Conservation (phyloP, 169 alveolate species). For the Eimeria brunetti region DNA sequence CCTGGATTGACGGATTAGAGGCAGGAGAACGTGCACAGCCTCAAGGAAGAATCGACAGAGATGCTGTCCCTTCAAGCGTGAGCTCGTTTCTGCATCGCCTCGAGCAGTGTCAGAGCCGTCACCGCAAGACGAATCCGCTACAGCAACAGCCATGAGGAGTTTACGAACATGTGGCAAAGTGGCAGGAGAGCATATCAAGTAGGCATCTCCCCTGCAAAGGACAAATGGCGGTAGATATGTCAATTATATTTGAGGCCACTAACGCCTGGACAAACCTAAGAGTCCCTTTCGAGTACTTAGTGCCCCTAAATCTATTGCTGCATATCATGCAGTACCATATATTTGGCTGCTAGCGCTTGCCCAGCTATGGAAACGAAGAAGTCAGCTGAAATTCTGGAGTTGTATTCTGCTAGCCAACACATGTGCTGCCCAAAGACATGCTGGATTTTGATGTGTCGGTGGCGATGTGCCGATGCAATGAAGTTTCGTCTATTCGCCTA, state of each 20-base stretch:
- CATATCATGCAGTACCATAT: background rate
- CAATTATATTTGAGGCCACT: background rate
- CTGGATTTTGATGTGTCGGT: background rate
- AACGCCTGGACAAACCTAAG: background rate
- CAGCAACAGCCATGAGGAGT: slow-evolving; percentile 41
- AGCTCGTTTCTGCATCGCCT: slow-evolving; percentile 21
- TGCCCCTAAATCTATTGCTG: background rate
- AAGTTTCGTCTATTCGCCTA: background rate
- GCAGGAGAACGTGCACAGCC: slow-evolving; percentile 65
- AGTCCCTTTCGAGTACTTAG: background rate
- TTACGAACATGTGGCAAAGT: slow-evolving; percentile 29
- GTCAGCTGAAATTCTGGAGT: background rate
- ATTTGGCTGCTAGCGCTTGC: background rate
- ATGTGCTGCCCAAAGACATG: background rate
- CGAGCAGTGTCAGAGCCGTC: background rate
- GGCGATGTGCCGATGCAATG: background rate
- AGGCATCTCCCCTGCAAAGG: slow-evolving; percentile 77
- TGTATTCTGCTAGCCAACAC: background rate
- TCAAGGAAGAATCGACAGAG: slow-evolving; percentile 78
- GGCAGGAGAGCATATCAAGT: slow-evolving; percentile 53
- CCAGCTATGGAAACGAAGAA: background rate
- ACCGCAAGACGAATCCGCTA: slow-evolving; percentile 8
- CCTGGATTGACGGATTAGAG: slow-evolving; percentile 38
- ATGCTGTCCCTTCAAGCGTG: slow-evolving; percentile 57
- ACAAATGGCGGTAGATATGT: background rate